Evolutionary conservation across 1,284 basidiomycete genomes (phyloP).

Genomic region (Spongispora temasekensis): DNA sequence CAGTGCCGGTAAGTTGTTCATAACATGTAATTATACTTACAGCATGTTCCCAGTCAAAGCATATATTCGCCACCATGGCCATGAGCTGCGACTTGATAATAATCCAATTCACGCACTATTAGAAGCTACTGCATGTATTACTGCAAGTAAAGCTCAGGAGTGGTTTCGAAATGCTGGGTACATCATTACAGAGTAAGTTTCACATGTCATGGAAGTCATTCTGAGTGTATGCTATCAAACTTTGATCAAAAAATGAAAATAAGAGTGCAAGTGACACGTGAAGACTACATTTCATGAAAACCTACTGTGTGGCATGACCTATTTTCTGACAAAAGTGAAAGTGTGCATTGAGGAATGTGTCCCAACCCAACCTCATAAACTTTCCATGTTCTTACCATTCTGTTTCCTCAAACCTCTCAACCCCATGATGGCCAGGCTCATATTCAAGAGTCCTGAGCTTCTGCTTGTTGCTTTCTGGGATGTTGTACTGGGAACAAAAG

Average conservation of each 20-base stretch:
- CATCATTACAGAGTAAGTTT: background rate
- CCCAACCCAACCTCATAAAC: background rate
- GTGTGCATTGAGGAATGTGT: too few species aligned
- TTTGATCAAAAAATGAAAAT: background rate
- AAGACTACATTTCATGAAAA: background rate
- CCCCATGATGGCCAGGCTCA: background rate
- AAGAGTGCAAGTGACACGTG: background rate
- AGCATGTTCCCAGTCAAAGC: conserved; percentile 14
- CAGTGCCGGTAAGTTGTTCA: background rate
- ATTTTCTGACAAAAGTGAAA: background rate
- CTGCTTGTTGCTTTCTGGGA: background rate
- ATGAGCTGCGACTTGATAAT: background rate
- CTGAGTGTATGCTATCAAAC: background rate
- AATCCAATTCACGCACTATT: background rate
- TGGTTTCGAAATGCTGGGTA: background rate
- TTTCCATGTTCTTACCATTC: background rate
- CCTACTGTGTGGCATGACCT: background rate
- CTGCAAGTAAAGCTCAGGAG: background rate
- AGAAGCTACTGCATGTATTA: background rate
- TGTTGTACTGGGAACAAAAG: background rate
- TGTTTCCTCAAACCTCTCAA: background rate
- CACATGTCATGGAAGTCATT: background rate
- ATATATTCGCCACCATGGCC: conserved; percentile 19
- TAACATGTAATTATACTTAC: background rate
- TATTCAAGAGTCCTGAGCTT: background rate